These are phyloP conservation scores for Pseudocercospora eumusae DNA, from an alignment of 2,329 filamentous ascomycete genomes.

Conservation along the genomic window DNA sequence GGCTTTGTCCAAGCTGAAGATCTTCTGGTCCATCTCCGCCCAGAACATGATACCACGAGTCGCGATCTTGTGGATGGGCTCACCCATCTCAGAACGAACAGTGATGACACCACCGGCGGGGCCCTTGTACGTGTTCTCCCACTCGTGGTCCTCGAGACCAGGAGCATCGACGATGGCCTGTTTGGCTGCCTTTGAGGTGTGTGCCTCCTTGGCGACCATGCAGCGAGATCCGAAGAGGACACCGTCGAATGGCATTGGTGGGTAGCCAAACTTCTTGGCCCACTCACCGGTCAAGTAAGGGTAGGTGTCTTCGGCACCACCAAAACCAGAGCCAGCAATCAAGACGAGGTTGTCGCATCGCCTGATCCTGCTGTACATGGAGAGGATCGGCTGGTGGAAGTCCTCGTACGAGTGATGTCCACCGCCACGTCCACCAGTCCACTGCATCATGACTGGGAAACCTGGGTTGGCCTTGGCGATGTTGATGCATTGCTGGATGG, in stretches of 20 bases:
- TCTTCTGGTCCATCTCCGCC: slow-evolving; percentile 98
- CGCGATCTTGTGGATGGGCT: slow-evolving; percentile 98
- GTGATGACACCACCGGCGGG: slow-evolving; percentile 92
- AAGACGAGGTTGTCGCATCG: slow-evolving; percentile 84
- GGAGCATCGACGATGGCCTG: slow-evolving; percentile 84
- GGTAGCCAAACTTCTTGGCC: slow-evolving; percentile 84
- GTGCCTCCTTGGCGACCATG: slow-evolving; percentile 92
- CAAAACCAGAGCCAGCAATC: slow-evolving; percentile 88
- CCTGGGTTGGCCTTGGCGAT: slow-evolving; percentile 91
- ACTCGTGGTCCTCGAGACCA: slow-evolving; percentile 77
- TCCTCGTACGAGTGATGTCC: slow-evolving; percentile 95
- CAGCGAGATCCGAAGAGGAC: slow-evolving; percentile 87
- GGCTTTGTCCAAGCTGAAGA: slow-evolving; percentile 93
- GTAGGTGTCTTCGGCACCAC: slow-evolving; percentile 85
- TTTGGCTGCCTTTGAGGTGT: slow-evolving; percentile 85
- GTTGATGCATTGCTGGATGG: slow-evolving; percentile 86
- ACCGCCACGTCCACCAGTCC: slow-evolving; percentile 91
- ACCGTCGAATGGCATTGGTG: slow-evolving; percentile 92
- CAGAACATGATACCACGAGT: slow-evolving; percentile 95
- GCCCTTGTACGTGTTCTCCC: slow-evolving; percentile 93
- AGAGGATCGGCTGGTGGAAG: slow-evolving; percentile 87
- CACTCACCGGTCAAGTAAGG: slow-evolving; percentile 87
- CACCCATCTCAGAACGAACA: slow-evolving; percentile 97
- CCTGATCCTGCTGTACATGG: slow-evolving; percentile 88
- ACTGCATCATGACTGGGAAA: slow-evolving; percentile 91